Conservation (phyloP, 1,139 yeast species). For the Zygoascus meyerae region DNA sequence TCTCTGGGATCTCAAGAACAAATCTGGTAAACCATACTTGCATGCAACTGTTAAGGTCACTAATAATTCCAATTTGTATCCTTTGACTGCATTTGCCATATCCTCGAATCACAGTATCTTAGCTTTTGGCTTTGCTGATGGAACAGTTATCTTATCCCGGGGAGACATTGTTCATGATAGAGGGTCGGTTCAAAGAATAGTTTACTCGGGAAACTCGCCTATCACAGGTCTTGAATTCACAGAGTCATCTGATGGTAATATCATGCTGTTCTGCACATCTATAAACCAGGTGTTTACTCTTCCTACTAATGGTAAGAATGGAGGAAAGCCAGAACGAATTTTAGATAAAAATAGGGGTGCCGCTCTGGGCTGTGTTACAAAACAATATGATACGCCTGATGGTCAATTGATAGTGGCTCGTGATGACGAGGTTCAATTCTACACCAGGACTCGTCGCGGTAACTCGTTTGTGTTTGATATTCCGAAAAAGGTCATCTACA, state of each 20-base stretch:
- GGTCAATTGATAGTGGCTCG: conserved; percentile 51
- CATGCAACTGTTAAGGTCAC: conserved; percentile 41
- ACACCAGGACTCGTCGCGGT: conserved; percentile 50
- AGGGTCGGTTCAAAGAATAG: conserved; percentile 79
- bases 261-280: conserved; percentile 52
- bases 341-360: conserved; percentile 64
- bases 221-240: conserved; percentile 67
- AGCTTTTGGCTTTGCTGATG: conserved; percentile 84
- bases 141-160: conserved; percentile 70
- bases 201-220: conserved; percentile 71
- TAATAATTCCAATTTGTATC: conserved; percentile 56
- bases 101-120: conserved; percentile 56
- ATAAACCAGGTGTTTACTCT: conserved; percentile 66
- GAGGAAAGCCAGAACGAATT: conserved; percentile 57
- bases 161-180: conserved; percentile 87
- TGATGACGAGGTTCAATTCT: conserved; percentile 47
- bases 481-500: conserved; percentile 50
- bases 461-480: conserved; percentile 55
- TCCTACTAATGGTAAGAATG: conserved; percentile 73
- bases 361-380: conserved; percentile 59
- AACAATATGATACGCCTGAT: conserved; percentile 22
- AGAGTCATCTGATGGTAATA: conserved; percentile 28
- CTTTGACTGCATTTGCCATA: conserved; percentile 60
- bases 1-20: conserved; percentile 52
- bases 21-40: conserved; percentile 34